A percentile compares a stretch with the other conserved stretches of the same genome.
Conservation (phyloP, 2,329 filamentous ascomycete species). For the Verticillium nonalfalfae region DNA sequence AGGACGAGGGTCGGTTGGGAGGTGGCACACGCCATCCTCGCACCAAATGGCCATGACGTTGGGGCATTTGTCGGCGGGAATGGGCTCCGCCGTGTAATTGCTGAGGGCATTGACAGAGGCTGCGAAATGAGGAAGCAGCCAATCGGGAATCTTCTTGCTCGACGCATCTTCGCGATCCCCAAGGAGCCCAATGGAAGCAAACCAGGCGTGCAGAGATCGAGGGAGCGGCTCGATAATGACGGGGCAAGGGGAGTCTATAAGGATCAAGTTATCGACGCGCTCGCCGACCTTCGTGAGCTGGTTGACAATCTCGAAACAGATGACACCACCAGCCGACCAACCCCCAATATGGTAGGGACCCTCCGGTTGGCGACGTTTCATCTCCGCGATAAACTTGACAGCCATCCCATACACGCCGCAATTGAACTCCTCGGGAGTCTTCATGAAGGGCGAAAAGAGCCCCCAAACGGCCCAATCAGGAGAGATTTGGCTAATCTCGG, state of each 20-base stretch:
- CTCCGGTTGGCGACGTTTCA: slow-evolving; percentile 61
- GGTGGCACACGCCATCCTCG: slow-evolving; percentile 65
- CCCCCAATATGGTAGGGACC: slow-evolving; percentile 65
- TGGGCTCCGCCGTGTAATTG: slow-evolving; percentile 60
- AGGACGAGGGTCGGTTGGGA: slow-evolving; percentile 58
- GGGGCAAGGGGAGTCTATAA: slow-evolving; percentile 63
- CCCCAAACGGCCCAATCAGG: slow-evolving; percentile 44
- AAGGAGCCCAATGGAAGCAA: slow-evolving; percentile 64
- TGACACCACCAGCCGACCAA: slow-evolving; percentile 73
- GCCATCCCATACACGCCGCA: slow-evolving; percentile 51
- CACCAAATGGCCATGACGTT: slow-evolving; percentile 64
- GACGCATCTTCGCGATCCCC: slow-evolving; percentile 49
- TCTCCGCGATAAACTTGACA: slow-evolving; percentile 43
- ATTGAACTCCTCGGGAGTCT: slow-evolving; percentile 48
- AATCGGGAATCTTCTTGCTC: slow-evolving; percentile 55
- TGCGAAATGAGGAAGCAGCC: slow-evolving; percentile 69
- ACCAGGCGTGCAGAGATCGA: slow-evolving; percentile 59
- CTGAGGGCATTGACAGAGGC: slow-evolving; percentile 62
- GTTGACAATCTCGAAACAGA: slow-evolving; percentile 60
- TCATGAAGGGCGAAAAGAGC: slow-evolving; percentile 57
- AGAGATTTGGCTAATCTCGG: slow-evolving; percentile 48
- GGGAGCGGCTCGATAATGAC: slow-evolving; percentile 64
- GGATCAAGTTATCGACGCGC: slow-evolving; percentile 50
- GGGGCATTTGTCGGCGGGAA: slow-evolving; percentile 52
- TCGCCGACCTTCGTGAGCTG: slow-evolving; percentile 53